Percentiles rank a stretch among this genome's conserved stretches.
Conservation (phyloP, 371 early-diverging fungal species). For the Mucor saturninus region DNA sequence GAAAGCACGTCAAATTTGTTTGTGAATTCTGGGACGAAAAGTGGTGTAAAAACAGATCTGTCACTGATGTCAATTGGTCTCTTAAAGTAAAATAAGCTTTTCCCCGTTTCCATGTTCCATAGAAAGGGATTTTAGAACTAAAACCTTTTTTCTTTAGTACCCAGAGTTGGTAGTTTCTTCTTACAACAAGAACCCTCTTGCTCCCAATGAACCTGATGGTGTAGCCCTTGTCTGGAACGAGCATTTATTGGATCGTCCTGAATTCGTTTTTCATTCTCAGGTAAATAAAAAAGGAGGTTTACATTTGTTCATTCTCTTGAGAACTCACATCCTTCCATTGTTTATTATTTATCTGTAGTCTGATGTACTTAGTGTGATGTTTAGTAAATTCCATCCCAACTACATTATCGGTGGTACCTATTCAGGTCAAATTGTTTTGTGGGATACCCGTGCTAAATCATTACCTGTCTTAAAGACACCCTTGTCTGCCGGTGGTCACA, state of each 20-base stretch:
- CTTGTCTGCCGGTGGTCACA: slow-evolving; percentile 91
- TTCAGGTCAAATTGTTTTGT: slow-evolving; percentile 95
- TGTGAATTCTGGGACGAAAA: slow-evolving; percentile 83
- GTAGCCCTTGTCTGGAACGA: slow-evolving; percentile 93
- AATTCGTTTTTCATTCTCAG: slow-evolving; percentile 92
- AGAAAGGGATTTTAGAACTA: neutral
- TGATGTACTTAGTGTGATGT: slow-evolving; percentile 87
- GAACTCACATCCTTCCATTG: no score
- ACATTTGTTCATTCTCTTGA: no score
- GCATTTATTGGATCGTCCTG: slow-evolving; percentile 87
- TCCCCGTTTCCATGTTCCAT: neutral
- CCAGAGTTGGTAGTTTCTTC: slow-evolving; percentile 88
- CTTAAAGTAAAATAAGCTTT: slow-evolving; percentile 58
- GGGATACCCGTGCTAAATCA: slow-evolving; percentile 94
- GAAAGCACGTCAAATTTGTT: slow-evolving; percentile 73
- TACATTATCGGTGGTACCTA: slow-evolving; percentile 94
- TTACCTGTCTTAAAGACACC: slow-evolving; percentile 86
- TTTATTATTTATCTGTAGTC: slow-evolving; percentile 52
- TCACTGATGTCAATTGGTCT: slow-evolving; percentile 95
- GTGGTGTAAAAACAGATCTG: slow-evolving; percentile 81
- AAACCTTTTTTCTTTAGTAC: slow-evolving; percentile 48
- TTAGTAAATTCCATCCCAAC: slow-evolving; percentile 91
- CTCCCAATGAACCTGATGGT: slow-evolving; percentile 93
- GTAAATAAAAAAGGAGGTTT: slow-evolving; percentile 25
- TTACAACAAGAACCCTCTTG: slow-evolving; percentile 87